These are phyloP conservation scores for Dryas alaskensis DNA, from an alignment of 306 rosid species.

Conservation along the genomic window DNA sequence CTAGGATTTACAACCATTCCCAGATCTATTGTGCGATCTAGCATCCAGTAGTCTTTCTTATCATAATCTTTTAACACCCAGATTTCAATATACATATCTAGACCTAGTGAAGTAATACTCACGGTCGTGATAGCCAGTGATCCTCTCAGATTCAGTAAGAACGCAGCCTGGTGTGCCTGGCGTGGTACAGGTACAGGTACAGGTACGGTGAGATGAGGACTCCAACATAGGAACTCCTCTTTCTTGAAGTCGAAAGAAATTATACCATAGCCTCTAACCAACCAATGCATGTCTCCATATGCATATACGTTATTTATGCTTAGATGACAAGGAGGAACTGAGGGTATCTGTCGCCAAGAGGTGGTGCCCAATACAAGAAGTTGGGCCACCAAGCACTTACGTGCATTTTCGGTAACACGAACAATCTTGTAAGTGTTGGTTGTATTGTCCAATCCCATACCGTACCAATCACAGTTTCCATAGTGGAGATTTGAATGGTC, in stretches of 20 bases:
- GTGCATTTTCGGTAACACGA: not conserved
- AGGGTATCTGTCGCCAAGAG: not conserved
- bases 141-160: not conserved
- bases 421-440: not conserved
- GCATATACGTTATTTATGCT: not conserved
- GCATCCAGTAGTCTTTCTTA: not conserved
- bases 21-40: no score
- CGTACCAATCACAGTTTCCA: no score
- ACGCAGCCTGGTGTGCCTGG: no score
- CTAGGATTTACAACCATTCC: not conserved
- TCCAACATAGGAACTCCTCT: not conserved
- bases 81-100: not conserved
- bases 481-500: no score
- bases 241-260: not conserved
- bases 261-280: not conserved
- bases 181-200: no score
- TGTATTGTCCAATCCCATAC: not conserved
- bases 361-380: not conserved
- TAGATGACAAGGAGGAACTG: not conserved
- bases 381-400: not conserved
- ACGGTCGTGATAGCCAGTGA: not conserved
- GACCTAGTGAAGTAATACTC: not conserved
- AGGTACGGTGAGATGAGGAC: not conserved
- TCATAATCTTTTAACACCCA: not conserved
- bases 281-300: conserved; percentile 4